phyloP scores from a whole-genome alignment of 1,284 basidiomycete genomes.

The Cerioporus squamosus region DNA sequence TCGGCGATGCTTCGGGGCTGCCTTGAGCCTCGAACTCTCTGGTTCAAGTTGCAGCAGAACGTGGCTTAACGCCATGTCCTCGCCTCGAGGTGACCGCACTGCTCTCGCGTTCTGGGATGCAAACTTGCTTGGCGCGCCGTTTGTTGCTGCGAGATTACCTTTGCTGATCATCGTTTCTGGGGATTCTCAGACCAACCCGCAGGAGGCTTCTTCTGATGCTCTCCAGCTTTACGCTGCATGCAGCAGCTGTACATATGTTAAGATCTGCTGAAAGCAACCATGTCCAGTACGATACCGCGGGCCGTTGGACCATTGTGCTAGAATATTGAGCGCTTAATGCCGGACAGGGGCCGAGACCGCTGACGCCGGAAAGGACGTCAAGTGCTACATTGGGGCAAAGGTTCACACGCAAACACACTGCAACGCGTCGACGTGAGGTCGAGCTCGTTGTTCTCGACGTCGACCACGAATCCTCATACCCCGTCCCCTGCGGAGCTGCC shows the following conservation, averaged over 20 bases:
- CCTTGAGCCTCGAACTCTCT: too few relatives aligned
- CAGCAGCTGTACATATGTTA: neutral
- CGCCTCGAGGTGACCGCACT: neutral
- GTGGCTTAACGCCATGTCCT: too few relatives aligned
- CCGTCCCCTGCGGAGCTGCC: constrained; percentile 34
- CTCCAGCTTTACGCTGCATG: neutral
- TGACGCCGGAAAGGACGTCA: neutral
- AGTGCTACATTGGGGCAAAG: constrained; percentile 12
- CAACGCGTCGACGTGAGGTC: constrained; percentile 30
- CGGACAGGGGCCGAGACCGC: constrained; percentile 5
- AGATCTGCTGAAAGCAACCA: neutral
- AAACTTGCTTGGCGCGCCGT: neutral
- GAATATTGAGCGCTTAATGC: neutral
- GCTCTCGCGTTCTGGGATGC: neutral
- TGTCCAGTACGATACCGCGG: neutral
- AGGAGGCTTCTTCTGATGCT: neutral
- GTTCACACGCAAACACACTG: constrained; percentile 33
- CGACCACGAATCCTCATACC: constrained; percentile 33
- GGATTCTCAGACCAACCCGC: neutral
- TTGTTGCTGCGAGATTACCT: neutral
- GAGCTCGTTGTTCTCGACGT: constrained; percentile 32
- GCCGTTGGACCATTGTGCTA: neutral
- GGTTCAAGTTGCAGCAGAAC: too few relatives aligned
- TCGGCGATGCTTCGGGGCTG: too few relatives aligned
- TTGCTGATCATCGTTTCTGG: neutral